Evolutionary conservation across 495 filamentous ascomycete species (phyloP), one percentile per base, ranked within the genome.

Genomic region (Aspergillus kassunensis): DNA sequence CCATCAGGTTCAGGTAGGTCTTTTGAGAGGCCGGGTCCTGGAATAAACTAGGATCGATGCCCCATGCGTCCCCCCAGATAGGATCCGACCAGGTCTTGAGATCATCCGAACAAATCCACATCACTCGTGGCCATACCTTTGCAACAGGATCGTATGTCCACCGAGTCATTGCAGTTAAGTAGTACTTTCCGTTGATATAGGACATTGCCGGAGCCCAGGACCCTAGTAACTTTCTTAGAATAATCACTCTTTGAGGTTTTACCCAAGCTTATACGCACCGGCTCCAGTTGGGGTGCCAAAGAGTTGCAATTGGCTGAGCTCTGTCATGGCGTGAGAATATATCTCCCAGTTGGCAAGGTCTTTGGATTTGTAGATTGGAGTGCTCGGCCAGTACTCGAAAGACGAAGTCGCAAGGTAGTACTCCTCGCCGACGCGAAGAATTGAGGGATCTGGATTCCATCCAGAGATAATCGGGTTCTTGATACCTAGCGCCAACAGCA

Each of bases 1-100:
- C 23, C 43, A 45, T 45, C 6, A 45, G 25, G 8, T 25, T 45
- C 4, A 45, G 18, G n/a, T 45, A 45, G 24, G 24, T 27, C n/a
- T 45, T 31, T 30, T 45, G 25, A 2, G 42, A 24, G 19, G 24
- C 43, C 13, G 43, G 43, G 15, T 45, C 43, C n/a, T 31, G 24
- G 12, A 30, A 45, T 1, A 45, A 13, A 11, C 33, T 13, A 2
- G 43, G 43, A 19, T 45, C 43, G 12, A 45, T 45, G 10, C 43
- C 43, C 24, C 16, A 19, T 7, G 43, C 25, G 4, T 45, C 43
- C 8, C 1, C 24, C 43, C 43, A 45, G 2, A 33, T 15, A 19
- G 27, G 12, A 6, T 45, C 43, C 3, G 43, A 45, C 43, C 43
- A 45, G 12, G 13, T n/a, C 43, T 45, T 45, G 13, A 45, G 43